Conservation (phyloP, 2,329 filamentous ascomycete species). For the Aspergillus ochraceus region DNA sequence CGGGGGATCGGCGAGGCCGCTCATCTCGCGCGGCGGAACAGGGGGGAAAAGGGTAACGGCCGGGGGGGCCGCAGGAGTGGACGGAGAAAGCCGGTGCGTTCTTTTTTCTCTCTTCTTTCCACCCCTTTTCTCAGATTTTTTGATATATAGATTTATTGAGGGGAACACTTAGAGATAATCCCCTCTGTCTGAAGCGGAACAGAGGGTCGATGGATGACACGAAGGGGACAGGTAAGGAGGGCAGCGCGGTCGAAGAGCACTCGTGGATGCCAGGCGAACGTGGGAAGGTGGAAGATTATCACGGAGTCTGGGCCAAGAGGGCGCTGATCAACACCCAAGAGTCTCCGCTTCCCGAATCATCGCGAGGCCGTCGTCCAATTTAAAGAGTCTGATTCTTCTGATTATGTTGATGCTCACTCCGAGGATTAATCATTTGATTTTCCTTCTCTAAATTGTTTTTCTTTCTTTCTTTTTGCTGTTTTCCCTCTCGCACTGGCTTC, state of each 20-base stretch:
- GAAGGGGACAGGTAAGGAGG: constrained; percentile 12
- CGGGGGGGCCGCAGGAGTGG: constrained; percentile 13
- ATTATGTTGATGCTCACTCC: neutral
- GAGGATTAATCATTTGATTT: constrained; percentile 1
- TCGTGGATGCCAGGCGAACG: constrained; percentile 27
- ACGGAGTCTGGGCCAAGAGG: constrained; percentile 25
- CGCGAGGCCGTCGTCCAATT: constrained; percentile 20
- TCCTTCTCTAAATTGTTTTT: neutral
- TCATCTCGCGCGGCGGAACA: constrained; percentile 36
- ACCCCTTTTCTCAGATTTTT: neutral
- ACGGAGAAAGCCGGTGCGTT: neutral
- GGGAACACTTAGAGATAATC: neutral
- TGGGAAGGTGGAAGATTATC: constrained; percentile 21
- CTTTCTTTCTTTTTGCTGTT: neutral
- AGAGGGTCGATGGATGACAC: constrained; percentile 1
- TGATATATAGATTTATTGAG: neutral
- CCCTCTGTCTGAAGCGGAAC: neutral
- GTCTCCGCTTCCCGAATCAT: constrained; percentile 29
- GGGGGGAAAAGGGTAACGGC: constrained; percentile 15
- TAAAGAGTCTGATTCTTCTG: neutral
- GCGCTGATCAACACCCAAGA: constrained; percentile 32
- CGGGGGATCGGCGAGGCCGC: constrained; percentile 41
- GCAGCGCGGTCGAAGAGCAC: constrained; percentile 19
- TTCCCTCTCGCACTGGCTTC: neutral
- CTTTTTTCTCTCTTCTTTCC: neutral